A percentile compares a stretch with the other conserved stretches of the same genome.
Evolutionary conservation across 345 rosid species (phyloP).

Genomic region (Leavenworthia alabamica): DNA sequence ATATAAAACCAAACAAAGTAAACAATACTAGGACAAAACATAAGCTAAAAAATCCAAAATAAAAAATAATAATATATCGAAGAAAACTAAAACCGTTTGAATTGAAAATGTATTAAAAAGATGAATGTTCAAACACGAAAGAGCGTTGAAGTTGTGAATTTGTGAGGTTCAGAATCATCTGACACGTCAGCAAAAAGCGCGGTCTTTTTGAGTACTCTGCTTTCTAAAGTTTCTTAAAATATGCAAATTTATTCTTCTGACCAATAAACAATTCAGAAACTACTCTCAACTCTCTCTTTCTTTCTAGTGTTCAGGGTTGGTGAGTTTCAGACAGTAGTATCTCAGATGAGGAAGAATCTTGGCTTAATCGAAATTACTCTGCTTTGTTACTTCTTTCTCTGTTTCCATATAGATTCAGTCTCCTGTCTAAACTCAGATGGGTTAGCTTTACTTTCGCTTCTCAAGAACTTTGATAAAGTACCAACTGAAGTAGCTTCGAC

Average conservation of each 20-base stretch:
- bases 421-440: conserved; percentile 45
- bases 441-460: conserved; percentile 42
- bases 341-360: conserved; percentile 16
- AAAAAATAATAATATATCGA: background rate
- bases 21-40: background rate
- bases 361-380: background rate
- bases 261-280: background rate
- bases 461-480: conserved; percentile 36
- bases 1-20: background rate
- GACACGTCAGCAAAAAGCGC: conserved; percentile 11
- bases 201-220: background rate
- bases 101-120: background rate
- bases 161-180: background rate
- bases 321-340: background rate
- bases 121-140: conserved; percentile 6
- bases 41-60: background rate
- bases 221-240: background rate
- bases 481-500: conserved; percentile 36
- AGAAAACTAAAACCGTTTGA: background rate
- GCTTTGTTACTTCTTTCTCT: conserved; percentile 13
- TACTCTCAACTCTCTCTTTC: background rate
- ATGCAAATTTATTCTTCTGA: background rate
- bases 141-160: conserved; percentile 4
- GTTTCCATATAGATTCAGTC: background rate
- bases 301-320: background rate